phyloP scores from a whole-genome alignment of 2,329 filamentous ascomycete genomes.

The Fusarium tjaetaba region DNA sequence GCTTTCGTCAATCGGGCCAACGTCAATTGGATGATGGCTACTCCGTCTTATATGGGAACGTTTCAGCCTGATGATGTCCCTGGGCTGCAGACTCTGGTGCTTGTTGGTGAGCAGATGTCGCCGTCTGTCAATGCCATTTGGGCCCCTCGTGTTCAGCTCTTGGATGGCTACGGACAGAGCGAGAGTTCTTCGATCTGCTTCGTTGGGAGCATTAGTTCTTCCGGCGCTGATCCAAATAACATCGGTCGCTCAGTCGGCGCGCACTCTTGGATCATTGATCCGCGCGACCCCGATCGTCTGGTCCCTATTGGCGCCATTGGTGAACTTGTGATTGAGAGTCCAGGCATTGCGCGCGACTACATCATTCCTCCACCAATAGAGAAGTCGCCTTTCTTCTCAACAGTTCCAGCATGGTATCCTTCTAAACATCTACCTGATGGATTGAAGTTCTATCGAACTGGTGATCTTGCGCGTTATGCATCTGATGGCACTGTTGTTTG shows the following conservation, averaged over 20 bases:
- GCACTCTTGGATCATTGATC: constrained; percentile 24
- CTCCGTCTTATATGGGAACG: constrained; percentile 20
- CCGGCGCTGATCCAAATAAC: background rate
- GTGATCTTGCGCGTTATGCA: constrained; percentile 57
- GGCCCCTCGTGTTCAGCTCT: constrained; percentile 38
- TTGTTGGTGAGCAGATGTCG: constrained; percentile 8
- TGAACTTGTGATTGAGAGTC: constrained; percentile 37
- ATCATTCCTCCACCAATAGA: background rate
- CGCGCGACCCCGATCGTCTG: background rate
- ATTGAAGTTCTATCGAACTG: constrained; percentile 55
- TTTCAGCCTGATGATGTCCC: background rate
- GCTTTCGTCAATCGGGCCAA: constrained; percentile 8
- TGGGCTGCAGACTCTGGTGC: background rate
- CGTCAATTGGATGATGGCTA: constrained; percentile 26
- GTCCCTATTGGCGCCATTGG: constrained; percentile 26
- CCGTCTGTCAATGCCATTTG: background rate
- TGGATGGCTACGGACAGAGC: constrained; percentile 53
- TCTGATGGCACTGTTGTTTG: constrained; percentile 54
- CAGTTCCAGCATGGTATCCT: background rate
- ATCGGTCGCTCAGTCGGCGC: constrained; percentile 23
- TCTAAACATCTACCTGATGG: background rate
- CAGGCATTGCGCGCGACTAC: constrained; percentile 30
- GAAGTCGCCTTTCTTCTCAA: background rate
- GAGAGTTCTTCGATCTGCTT: constrained; percentile 20
- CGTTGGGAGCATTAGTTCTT: background rate